Evolutionary conservation across 1,284 basidiomycete genomes (phyloP), one percentile per base, ranked within the genome.

Genomic region (Vanrija pseudolonga): DNA sequence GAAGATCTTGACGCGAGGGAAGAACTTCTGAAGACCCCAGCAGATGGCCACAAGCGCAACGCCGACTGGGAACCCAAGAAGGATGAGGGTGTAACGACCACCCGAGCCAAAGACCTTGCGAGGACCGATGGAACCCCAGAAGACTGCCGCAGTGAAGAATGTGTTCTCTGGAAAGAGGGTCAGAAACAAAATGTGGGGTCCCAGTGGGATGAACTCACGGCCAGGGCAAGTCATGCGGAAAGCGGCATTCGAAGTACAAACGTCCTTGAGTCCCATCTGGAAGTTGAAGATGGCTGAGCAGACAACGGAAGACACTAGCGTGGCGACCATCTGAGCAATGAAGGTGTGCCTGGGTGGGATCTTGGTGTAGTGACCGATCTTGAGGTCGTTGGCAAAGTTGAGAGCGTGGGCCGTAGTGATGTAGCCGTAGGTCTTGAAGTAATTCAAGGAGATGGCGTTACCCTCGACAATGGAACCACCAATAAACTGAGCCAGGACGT

Each of bases 101-200:
- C 85, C 87, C 5, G 77, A 66, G 54, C 83, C 83, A 79, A 91
- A 90, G 39, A 89, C 67, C 40, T 86, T 83, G 45, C 70, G 60
- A 4, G 89, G 87, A 18, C 89, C 88, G 56, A 90, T 83, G 18
- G 83, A 86, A 57, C 89, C 88, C 85, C 87, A 90, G 54, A 90
- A 78, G 57, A 89, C 74, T 0, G 85, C 84, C 3, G 47, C 46
- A 24, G 53, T 50, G 44, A 42, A 55, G 19, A 15, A 53, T 24
- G 45, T 55, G 32, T 47, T 55, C 20, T 54, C 53, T 39, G 37
- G 45, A 39, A 51, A 43, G 12, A 50, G 19, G n/a, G n/a, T 38
- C 8, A 12, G 22, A 17, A 17, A 12, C 22, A 14, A 24, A 23
- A 14, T 20, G 19, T 24, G 56, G 37, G 24, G 56, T 47, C n/a